Conservation (phyloP, 2,329 filamentous ascomycete genomes). For the Exophiala sp. region DNA sequence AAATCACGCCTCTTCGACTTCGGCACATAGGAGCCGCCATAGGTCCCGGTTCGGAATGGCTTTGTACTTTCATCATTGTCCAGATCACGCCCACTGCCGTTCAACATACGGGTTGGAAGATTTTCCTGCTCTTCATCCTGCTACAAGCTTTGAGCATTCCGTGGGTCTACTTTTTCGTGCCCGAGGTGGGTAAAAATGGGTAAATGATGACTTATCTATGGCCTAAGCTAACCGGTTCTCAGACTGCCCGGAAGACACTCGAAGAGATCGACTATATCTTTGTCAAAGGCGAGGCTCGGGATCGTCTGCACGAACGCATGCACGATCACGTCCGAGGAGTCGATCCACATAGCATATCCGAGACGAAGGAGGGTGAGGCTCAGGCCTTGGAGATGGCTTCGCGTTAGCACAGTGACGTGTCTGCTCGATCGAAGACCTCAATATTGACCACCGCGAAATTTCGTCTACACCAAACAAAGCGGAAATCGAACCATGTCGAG, state of each 20-base stretch:
- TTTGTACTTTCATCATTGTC: slow-evolving; percentile 36
- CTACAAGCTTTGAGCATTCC: slow-evolving; percentile 6
- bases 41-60: slow-evolving; percentile 33
- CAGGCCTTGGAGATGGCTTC: background rate
- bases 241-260: slow-evolving; percentile 31
- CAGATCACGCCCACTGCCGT: slow-evolving; percentile 35
- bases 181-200: slow-evolving; percentile 27
- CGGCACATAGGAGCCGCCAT: slow-evolving; percentile 34
- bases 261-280: slow-evolving; percentile 31
- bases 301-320: background rate
- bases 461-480: no score
- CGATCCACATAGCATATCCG: background rate
- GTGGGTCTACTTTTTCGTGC: slow-evolving; percentile 9
- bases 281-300: slow-evolving; percentile 10
- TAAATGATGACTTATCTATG: background rate
- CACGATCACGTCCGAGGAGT: slow-evolving; percentile 4
- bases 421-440: background rate
- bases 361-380: background rate
- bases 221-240: slow-evolving; percentile 25
- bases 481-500: no score
- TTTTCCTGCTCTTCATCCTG: slow-evolving; percentile 34
- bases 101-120: slow-evolving; percentile 34
- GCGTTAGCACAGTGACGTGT: background rate
- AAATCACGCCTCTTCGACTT: slow-evolving; percentile 35
- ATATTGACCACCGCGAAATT: background rate